A percentile compares a stretch with the other conserved stretches of the same genome.
phyloP scores from a whole-genome alignment of 2,329 filamentous ascomycete species.

The Exophiala spinifera region DNA sequence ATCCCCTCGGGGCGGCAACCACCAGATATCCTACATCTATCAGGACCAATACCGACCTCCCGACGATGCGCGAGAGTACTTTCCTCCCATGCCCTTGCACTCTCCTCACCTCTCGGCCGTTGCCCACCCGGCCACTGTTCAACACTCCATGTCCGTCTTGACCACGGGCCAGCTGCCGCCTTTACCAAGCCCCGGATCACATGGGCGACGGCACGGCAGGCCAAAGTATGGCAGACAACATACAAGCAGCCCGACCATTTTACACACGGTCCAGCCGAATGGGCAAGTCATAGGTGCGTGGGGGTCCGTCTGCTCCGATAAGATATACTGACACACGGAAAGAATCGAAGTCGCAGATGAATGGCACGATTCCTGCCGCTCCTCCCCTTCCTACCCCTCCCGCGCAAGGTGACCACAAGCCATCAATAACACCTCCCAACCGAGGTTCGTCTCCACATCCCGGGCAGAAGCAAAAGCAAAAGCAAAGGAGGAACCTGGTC shows the following conservation, averaged over 20 bases:
- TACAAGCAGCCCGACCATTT: conserved; percentile 75
- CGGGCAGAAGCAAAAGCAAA: conserved; percentile 37
- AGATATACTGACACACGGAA: conserved; percentile 38
- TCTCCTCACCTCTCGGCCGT: conserved; percentile 41
- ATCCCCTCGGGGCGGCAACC: conserved; percentile 61
- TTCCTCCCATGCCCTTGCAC: conserved; percentile 64
- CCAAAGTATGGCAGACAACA: conserved; percentile 67
- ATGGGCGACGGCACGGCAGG: conserved; percentile 57
- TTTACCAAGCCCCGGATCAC: conserved; percentile 77
- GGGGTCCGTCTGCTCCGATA: conserved; percentile 30
- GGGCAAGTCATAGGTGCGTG: conserved; percentile 34
- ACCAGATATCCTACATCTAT: conserved; percentile 53
- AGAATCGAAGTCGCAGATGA: conserved; percentile 42
- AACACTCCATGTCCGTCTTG: conserved; percentile 74
- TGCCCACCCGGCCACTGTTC: conserved; percentile 36
- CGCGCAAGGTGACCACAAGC: conserved; percentile 41
- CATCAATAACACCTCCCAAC: conserved; percentile 48
- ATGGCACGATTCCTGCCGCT: conserved; percentile 38
- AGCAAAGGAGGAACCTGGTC: conserved; percentile 50
- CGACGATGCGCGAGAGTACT: conserved; percentile 76
- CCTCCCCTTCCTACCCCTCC: conserved; percentile 58
- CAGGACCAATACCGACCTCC: conserved; percentile 62
- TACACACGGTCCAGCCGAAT: conserved; percentile 49
- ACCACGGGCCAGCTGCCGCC: conserved; percentile 75
- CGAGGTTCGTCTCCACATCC: conserved; percentile 50